Conservation (phyloP, 345 rosid genomes). For the Zanthoxylum bungeanum region DNA sequence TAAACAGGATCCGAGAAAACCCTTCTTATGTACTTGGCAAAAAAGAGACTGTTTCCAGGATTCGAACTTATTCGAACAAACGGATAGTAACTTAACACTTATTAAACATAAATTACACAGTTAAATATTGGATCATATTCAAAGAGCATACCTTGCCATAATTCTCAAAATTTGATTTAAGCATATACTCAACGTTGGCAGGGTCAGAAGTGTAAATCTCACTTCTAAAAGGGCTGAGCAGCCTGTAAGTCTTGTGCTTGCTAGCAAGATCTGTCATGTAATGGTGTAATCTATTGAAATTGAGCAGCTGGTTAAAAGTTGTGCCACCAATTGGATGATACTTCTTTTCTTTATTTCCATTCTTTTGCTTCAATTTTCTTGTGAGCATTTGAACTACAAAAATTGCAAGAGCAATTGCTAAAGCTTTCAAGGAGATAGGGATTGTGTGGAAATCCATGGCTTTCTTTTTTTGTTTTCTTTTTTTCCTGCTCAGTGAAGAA, state of each 20-base stretch:
- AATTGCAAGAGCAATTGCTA: slow-evolving; percentile 15
- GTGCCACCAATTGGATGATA: slow-evolving; percentile 61
- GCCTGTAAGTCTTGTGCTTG: slow-evolving; percentile 44
- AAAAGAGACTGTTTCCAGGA: too few relatives aligned
- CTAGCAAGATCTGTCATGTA: slow-evolving; percentile 50
- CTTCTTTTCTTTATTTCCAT: too few relatives aligned
- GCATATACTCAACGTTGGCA: slow-evolving; percentile 44
- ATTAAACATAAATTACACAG: too few relatives aligned
- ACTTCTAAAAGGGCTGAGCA: slow-evolving; percentile 36
- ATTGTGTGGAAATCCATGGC: slow-evolving; percentile 18
- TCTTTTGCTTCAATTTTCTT: background rate
- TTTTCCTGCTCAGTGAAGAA: background rate
- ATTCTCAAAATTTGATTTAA: slow-evolving; percentile 45
- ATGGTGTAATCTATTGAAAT: slow-evolving; percentile 47
- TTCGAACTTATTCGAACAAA: too few relatives aligned
- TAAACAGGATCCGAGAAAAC: too few relatives aligned
- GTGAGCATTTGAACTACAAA: slow-evolving; percentile 4
- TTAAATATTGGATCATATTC: background rate
- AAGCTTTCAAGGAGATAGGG: slow-evolving; percentile 19
- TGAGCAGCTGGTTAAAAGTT: slow-evolving; percentile 45
- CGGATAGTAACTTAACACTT: too few relatives aligned
- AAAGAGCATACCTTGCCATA: slow-evolving; percentile 41
- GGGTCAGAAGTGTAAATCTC: too few relatives aligned
- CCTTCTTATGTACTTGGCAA: too few relatives aligned
- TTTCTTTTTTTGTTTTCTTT: background rate